Evolutionary conservation across 1,139 yeast species (phyloP), one percentile per base, ranked within the genome.

Genomic region (Suhomyces bribrorum): DNA sequence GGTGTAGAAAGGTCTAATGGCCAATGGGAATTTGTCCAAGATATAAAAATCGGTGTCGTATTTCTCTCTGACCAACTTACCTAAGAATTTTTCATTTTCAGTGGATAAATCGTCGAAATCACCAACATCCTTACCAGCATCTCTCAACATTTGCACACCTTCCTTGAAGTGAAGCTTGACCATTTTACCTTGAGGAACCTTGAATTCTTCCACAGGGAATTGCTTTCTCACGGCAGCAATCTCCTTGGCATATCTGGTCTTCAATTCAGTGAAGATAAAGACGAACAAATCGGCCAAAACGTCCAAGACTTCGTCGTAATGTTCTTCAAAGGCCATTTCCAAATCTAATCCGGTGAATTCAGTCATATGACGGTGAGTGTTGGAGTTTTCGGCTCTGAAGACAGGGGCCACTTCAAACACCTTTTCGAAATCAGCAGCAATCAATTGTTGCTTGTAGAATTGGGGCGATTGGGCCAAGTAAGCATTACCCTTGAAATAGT

Each of bases 311-410:
- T 92, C 99, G 60, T 94, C 95, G 66, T 92, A 92, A 68, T 92
- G 97, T 69, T 90, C 96, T 71, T 92, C 97, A 61, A 92, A 87
- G 6, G 97, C 86, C 96, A 94, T 88, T 69, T 92, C 99, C 72
- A 92, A 71, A 76, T 92, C 99, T 57, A 94, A 82, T 42, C 99
- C 99, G 44, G 86, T 86, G 66, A 92, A 92, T 68, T 92, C 99
- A 43, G 99, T 92, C 96, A 92, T 85, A 68, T 92, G 99, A 71
- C 99, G 90, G 66, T 92, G 97, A 20, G 98, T 92, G 73, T 92
- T 89, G 48, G 97, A 90, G 75, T 92, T 92, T 68, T 92, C 99
- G 42, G 99, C 99, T 69, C 99, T 82, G 79, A 92, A 92, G 39
- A 92, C 98, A 34, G 99, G 97, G 2, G 94, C 97, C 56, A 92